These are phyloP conservation scores for Scheffersomyces stipitis DNA, from an alignment of 805 yeast genomes.

Conservation along the genomic window DNA sequence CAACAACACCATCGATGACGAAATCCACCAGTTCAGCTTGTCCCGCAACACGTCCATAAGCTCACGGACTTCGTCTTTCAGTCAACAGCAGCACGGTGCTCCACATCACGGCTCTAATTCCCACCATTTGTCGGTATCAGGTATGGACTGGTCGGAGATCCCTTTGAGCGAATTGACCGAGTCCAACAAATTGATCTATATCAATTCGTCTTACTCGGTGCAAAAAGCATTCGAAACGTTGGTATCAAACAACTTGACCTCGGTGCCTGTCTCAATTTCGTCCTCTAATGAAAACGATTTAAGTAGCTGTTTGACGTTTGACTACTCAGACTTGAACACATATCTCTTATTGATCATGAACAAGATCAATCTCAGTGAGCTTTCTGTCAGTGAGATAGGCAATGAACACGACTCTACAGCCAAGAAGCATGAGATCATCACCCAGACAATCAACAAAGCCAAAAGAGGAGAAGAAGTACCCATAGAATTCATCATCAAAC, in stretches of 20 bases:
- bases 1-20: slow-evolving; percentile 36
- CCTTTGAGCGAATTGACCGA: slow-evolving; percentile 74
- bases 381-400: slow-evolving; percentile 28
- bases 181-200: slow-evolving; percentile 69
- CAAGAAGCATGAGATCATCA: slow-evolving; percentile 40
- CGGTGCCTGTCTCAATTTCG: slow-evolving; percentile 66
- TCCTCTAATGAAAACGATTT: slow-evolving; percentile 54
- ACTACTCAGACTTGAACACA: slow-evolving; percentile 87
- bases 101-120: no score
- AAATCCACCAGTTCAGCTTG: slow-evolving; percentile 37
- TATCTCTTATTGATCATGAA: slow-evolving; percentile 82
- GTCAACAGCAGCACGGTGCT: slow-evolving; percentile 11
- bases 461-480: slow-evolving; percentile 89
- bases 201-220: slow-evolving; percentile 67
- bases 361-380: slow-evolving; percentile 47
- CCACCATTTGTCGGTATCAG: slow-evolving; percentile 6
- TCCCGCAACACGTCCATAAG: slow-evolving; percentile 35
- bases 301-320: slow-evolving; percentile 75
- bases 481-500: slow-evolving; percentile 79
- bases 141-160: slow-evolving; percentile 70
- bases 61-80: slow-evolving; percentile 24
- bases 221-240: slow-evolving; percentile 86
- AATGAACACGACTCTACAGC: slow-evolving; percentile 23
- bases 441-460: slow-evolving; percentile 55
- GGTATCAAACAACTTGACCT: slow-evolving; percentile 70